Percentiles rank a stretch among this genome's conserved stretches.
Conservation (phyloP, 1,284 basidiomycete species). For the Lentinula novae-zelandiae region DNA sequence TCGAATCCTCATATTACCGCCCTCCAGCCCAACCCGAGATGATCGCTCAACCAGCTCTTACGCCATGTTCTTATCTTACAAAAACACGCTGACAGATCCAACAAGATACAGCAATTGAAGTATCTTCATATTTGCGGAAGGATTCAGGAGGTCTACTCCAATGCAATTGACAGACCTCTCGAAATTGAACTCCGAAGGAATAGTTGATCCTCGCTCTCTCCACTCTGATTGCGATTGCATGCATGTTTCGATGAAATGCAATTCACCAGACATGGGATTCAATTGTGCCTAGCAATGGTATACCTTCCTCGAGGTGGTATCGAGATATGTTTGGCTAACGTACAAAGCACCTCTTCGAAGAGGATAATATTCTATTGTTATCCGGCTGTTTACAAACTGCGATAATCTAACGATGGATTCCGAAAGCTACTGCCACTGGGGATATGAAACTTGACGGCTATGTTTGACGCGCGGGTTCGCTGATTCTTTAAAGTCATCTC, state of each 20-base stretch:
- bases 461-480: neutral
- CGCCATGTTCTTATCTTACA: neutral
- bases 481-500: neutral
- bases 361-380: neutral
- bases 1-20: too few species aligned
- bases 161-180: neutral
- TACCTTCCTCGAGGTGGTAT: neutral
- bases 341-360: neutral
- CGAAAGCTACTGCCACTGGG: neutral
- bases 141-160: neutral
- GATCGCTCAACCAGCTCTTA: neutral
- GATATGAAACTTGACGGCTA: neutral
- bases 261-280: neutral
- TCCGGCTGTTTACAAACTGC: slow-evolving; percentile 1
- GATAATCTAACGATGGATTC: neutral
- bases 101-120: neutral
- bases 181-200: neutral
- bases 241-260: neutral
- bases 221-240: neutral
- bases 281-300: neutral
- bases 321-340: neutral
- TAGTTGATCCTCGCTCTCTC: slow-evolving; percentile 8
- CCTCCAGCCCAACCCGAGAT: neutral
- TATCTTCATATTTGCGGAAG: neutral
- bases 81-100: neutral